These are phyloP conservation scores for Phialophora expanda DNA, from an alignment of 2,329 filamentous ascomycete genomes.

Conservation along the genomic window DNA sequence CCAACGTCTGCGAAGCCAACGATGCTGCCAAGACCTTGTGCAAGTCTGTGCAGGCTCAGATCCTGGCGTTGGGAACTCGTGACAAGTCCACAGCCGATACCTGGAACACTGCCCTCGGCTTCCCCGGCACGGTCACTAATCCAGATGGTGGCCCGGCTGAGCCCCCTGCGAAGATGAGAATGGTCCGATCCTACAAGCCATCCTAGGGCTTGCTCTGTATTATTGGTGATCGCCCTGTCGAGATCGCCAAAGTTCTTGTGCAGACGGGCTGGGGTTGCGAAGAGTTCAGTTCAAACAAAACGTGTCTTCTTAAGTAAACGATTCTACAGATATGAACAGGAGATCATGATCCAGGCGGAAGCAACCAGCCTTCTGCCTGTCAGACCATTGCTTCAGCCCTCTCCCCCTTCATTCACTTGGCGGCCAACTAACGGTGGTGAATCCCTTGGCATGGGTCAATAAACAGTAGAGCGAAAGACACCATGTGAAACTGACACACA, in stretches of 20 bases:
- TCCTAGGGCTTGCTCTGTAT: background rate
- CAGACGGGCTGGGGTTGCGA: background rate
- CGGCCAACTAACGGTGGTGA: background rate
- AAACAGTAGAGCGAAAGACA: too few species aligned
- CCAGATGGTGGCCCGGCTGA: conserved; percentile 30
- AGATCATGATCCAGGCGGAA: conserved; percentile 1
- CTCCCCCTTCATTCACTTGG: background rate
- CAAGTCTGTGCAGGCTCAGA: conserved; percentile 58
- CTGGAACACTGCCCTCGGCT: conserved; percentile 50
- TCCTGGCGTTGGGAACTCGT: conserved; percentile 52
- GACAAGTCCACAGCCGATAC: conserved; percentile 50
- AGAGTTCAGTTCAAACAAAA: background rate
- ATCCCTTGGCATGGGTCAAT: too few species aligned
- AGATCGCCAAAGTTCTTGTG: background rate
- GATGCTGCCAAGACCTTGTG: conserved; percentile 63
- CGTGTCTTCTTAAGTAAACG: background rate
- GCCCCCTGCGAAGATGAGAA: conserved; percentile 33
- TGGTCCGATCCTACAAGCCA: conserved; percentile 19
- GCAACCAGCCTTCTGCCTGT: background rate
- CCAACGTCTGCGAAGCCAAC: conserved; percentile 69
- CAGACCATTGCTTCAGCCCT: background rate
- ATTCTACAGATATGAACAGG: background rate
- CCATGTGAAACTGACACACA: too few species aligned
- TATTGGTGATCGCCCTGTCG: background rate
- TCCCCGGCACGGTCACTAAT: conserved; percentile 39